A percentile compares a stretch with the other conserved stretches of the same genome.
phyloP scores from a whole-genome alignment of 352 stramenopile genomes.

The Globisporangium orthogonon region DNA sequence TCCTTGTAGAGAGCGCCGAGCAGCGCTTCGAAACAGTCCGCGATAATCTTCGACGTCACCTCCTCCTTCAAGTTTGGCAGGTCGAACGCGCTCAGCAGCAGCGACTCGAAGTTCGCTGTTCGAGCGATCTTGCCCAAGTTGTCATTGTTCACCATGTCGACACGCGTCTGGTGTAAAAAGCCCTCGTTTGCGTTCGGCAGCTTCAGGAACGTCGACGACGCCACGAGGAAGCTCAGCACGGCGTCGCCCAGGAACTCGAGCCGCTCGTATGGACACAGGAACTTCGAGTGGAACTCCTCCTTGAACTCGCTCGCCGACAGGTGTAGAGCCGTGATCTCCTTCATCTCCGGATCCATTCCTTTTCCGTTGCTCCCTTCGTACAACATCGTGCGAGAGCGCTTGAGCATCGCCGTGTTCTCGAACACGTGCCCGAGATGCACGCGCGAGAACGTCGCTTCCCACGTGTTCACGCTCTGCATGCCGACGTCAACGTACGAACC shows the following conservation, averaged over 20 bases:
- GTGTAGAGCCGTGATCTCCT: slow-evolving; percentile 49
- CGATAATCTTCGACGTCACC: slow-evolving; percentile 65
- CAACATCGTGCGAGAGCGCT: slow-evolving; percentile 47
- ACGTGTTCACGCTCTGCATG: slow-evolving; percentile 82
- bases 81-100: slow-evolving; percentile 72
- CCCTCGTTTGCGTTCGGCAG: slow-evolving; percentile 57
- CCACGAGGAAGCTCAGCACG: slow-evolving; percentile 78
- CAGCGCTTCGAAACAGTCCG: slow-evolving; percentile 79
- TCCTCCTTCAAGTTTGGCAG: slow-evolving; percentile 42
- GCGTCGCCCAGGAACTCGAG: slow-evolving; percentile 83
- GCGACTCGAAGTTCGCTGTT: slow-evolving; percentile 62
- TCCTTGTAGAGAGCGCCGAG: slow-evolving; percentile 79
- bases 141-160: slow-evolving; percentile 74
- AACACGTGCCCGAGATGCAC: slow-evolving; percentile 73
- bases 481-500: slow-evolving; percentile 77
- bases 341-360: slow-evolving; percentile 34
- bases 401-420: slow-evolving; percentile 48
- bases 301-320: slow-evolving; percentile 56
- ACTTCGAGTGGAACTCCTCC: slow-evolving; percentile 71
- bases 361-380: slow-evolving; percentile 22
- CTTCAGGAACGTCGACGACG: slow-evolving; percentile 77
- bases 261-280: slow-evolving; percentile 75
- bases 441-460: slow-evolving; percentile 65
- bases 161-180: slow-evolving; percentile 59
- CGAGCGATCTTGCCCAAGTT: slow-evolving; percentile 74